Evolutionary conservation across 352 stramenopile species (phyloP).

Genomic region (Chrysophaeum taylorii): DNA sequence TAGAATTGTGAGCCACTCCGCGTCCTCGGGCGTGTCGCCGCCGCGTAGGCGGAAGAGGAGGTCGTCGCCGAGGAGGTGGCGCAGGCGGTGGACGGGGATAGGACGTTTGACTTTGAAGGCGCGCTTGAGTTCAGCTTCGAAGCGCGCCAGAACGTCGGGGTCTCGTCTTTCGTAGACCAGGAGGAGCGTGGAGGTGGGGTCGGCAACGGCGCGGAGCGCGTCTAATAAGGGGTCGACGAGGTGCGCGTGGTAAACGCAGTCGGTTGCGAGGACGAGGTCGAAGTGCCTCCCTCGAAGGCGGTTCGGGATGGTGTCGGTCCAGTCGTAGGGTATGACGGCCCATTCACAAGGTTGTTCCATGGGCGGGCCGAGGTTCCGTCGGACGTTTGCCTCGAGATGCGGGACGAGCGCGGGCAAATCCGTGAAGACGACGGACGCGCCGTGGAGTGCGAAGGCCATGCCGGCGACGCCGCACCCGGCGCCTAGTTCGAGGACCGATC

Average conservation of each 20-base stretch:
- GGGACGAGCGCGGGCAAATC: not conserved
- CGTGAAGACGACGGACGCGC: not conserved
- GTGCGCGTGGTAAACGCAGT: conserved; percentile 11
- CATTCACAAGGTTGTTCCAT: no score
- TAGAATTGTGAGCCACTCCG: not conserved
- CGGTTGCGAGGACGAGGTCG: not conserved
- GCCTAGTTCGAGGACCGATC: not conserved
- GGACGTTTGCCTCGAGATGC: not conserved
- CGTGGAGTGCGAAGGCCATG: not conserved
- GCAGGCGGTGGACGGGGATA: not conserved
- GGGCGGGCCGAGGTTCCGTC: not conserved
- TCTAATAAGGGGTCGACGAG: not conserved
- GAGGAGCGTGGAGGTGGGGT: not conserved
- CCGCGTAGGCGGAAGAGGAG: not conserved
- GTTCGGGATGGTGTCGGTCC: not conserved
- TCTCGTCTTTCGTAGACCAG: not conserved
- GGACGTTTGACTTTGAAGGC: not conserved
- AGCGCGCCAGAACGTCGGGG: not conserved
- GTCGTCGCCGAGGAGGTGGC: not conserved
- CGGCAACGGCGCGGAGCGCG: not conserved
- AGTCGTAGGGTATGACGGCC: not conserved
- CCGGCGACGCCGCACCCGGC: not conserved
- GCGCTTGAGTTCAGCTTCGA: not conserved
- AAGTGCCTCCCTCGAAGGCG: not conserved
- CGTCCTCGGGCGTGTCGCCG: not conserved